phyloP scores from a whole-genome alignment of 768 basidiomycete genomes.

The Pleurotus ostreatus region DNA sequence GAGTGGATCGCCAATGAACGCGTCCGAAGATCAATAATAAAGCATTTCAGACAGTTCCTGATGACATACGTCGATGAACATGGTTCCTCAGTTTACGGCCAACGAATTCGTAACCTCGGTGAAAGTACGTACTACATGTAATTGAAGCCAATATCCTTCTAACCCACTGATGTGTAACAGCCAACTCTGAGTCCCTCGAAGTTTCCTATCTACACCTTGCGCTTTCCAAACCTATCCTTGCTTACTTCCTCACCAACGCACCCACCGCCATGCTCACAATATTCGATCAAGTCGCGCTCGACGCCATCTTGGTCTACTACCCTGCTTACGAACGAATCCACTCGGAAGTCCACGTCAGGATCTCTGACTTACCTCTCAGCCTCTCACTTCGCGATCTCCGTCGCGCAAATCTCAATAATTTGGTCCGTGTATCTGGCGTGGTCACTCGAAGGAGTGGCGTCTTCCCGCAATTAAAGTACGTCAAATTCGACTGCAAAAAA shows the following conservation, averaged over 20 bases:
- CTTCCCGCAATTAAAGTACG: slow-evolving; percentile 99
- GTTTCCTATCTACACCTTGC: slow-evolving; percentile 96
- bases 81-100: slow-evolving; percentile 90
- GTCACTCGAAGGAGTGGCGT: slow-evolving; percentile 95
- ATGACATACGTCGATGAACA: slow-evolving; percentile 95
- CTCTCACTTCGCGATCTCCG: slow-evolving; percentile 92
- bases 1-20: slow-evolving; percentile 97
- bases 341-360: slow-evolving; percentile 95
- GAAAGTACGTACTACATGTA: slow-evolving; percentile 61
- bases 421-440: slow-evolving; percentile 93
- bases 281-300: slow-evolving; percentile 93
- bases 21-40: slow-evolving; percentile 84
- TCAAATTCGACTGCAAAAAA: slow-evolving; percentile 97
- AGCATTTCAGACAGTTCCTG: slow-evolving; percentile 92
- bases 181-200: slow-evolving; percentile 95
- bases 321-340: slow-evolving; percentile 96
- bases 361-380: slow-evolving; percentile 87
- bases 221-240: slow-evolving; percentile 88
- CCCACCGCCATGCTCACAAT: slow-evolving; percentile 90
- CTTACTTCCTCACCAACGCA: slow-evolving; percentile 96
- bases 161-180: slow-evolving; percentile 37
- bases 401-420: slow-evolving; percentile 87
- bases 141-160: background rate
- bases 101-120: slow-evolving; percentile 88
- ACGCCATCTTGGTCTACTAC: slow-evolving; percentile 92